These are phyloP conservation scores for Sporisorium iseilematis-ciliati DNA, from an alignment of 1,284 basidiomycete species.

Conservation along the genomic window DNA sequence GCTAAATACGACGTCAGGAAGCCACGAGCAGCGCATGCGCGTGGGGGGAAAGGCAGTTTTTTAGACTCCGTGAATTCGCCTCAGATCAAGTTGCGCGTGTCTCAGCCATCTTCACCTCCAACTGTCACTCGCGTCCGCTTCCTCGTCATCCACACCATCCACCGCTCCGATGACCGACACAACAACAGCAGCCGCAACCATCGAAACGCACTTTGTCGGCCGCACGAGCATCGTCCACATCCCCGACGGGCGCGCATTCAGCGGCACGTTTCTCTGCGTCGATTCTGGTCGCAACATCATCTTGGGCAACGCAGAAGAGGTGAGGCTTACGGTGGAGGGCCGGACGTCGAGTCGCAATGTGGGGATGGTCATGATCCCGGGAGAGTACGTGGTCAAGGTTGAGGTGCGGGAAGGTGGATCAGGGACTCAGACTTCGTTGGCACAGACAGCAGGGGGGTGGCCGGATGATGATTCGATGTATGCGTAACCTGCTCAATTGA, in stretches of 20 bases:
- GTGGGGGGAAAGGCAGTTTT: too few species aligned
- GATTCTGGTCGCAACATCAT: constrained; percentile 58
- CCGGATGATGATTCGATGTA: constrained; percentile 43
- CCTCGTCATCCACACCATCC: not conserved
- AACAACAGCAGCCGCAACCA: constrained; percentile 11
- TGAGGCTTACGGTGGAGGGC: constrained; percentile 9
- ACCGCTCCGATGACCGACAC: not conserved
- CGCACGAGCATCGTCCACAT: constrained; percentile 52
- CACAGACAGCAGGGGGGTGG: constrained; percentile 38
- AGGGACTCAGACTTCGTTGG: constrained; percentile 11
- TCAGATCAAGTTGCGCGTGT: not conserved
- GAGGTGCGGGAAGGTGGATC: constrained; percentile 36
- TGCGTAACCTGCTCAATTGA: constrained; percentile 7
- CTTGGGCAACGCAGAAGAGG: constrained; percentile 49
- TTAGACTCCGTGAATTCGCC: too few species aligned
- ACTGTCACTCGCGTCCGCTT: not conserved
- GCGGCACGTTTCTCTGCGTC: constrained; percentile 59
- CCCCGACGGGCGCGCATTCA: constrained; percentile 56
- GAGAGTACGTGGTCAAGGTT: constrained; percentile 42
- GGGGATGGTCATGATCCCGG: constrained; percentile 63
- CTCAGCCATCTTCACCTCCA: not conserved
- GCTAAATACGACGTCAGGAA: too few species aligned
- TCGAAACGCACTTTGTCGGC: constrained; percentile 41
- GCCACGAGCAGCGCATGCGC: too few species aligned
- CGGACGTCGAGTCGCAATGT: constrained; percentile 42